Base-by-base conservation (phyloP, 2,329 filamentous ascomycete genomes). In the Alternaria brassicicola region DNA sequence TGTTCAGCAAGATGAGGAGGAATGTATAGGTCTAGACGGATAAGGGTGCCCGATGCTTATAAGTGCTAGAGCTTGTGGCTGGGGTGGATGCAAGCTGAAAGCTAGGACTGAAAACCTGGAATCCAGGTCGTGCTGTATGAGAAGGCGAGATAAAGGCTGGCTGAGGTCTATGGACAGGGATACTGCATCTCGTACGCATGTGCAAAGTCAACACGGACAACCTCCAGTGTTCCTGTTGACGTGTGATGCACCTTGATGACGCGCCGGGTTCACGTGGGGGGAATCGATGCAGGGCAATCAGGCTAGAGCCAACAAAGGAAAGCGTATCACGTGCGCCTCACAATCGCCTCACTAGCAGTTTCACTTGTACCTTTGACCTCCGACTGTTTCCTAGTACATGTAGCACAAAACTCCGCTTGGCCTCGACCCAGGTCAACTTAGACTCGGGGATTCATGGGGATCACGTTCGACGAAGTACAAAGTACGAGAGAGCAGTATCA, bases 161-260 rank as follows among this genome's bases (percentile, higher is more conserved):
- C 21, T 10, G 38, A 17, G n/a, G 28, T 9, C 12, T 28, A 19
- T 17, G 8, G 13, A 42, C 13, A n/a, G 19, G 21, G 15, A n/a
- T 45, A 7, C 25, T 21, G 17, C 6, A 39, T 19, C 25, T 45
- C 28, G 4, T 45, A 9, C 17, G 15, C 36, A 23, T 15, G 36
- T 8, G 21, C 30, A 17, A 12, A 47, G 35, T 49, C 21, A 50
- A 39, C 21, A 30, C 28, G 10, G 15, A 33, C 26, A 31, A 23
- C 19, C 13, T 42, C 19, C 28, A 30, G 36, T 28, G 53, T 15
- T 31, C 46, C 25, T 21, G 47, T 50, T 39, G 56, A 55, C 52
- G 46, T 52, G 56, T 59, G 52, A 55, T 51, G 39, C 48, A 38
- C 26, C n/a, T 15, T 26, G 46, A 58, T 58, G 58, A 61, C 59